These are phyloP conservation scores for Chrysoporthe deuterocubensis DNA, from an alignment of 2,329 filamentous ascomycete genomes.

Conservation along the genomic window DNA sequence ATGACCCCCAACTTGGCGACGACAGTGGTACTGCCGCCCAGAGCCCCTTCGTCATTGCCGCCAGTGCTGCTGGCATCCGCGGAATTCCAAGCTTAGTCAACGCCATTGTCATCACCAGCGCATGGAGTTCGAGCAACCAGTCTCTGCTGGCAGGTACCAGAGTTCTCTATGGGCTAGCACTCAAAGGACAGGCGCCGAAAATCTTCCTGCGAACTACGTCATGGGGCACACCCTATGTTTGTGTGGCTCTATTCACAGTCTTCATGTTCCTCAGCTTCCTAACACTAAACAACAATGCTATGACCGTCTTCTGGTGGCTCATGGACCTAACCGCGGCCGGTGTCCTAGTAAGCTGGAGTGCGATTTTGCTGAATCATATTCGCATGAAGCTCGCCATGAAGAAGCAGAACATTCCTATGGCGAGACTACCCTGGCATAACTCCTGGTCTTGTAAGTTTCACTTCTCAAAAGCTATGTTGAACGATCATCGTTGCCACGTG, in stretches of 20 bases:
- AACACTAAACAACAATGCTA: conserved; percentile 57
- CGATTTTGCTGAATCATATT: conserved; percentile 63
- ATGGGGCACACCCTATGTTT: conserved; percentile 61
- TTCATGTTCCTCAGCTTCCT: conserved; percentile 65
- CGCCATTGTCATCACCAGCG: conserved; percentile 74
- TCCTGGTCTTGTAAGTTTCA: conserved; percentile 60
- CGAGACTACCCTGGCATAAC: conserved; percentile 64
- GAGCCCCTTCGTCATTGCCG: conserved; percentile 73
- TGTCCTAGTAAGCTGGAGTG: conserved; percentile 66
- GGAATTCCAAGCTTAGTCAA: conserved; percentile 76
- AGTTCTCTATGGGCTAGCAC: conserved; percentile 62
- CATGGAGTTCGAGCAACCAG: conserved; percentile 71
- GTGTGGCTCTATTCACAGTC: conserved; percentile 55
- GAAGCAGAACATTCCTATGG: conserved; percentile 54
- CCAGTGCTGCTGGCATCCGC: conserved; percentile 67
- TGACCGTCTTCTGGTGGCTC: conserved; percentile 70
- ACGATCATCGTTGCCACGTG: neutral
- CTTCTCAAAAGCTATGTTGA: too few relatives aligned
- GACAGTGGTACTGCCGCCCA: conserved; percentile 52
- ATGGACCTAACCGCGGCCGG: conserved; percentile 65
- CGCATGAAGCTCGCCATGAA: conserved; percentile 58
- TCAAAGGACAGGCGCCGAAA: conserved; percentile 61
- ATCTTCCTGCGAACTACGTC: conserved; percentile 57
- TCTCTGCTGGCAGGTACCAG: conserved; percentile 64
- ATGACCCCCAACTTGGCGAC: conserved; percentile 52